Base-by-base conservation (phyloP, 176 grass and related monocot species). In the Raddia distichophylla region DNA sequence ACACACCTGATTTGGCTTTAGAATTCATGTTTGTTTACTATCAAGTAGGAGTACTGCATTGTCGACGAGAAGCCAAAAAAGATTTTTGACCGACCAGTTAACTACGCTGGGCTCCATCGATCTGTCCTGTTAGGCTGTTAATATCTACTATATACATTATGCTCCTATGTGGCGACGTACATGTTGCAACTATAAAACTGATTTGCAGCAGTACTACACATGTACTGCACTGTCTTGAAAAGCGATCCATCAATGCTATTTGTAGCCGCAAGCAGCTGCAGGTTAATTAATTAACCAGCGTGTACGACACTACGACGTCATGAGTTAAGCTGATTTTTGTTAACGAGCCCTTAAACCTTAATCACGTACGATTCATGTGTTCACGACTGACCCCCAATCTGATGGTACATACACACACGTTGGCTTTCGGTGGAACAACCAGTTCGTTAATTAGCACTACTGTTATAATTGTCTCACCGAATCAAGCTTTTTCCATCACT, bases 101-200 rank as follows among this genome's bases (percentile, higher is more conserved):
- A 5, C 58, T 69, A 56, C 18, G 42, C 64, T 60, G 82, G 62
- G 68, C 5, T 77, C 63, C 73, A 77, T 69, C 59, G 59, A 67
- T 20, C 17, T 50, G 50, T 15, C 59, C 57, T 60, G 11, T 69
- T 84, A 58, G 37, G 1, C 37, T 40, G 37, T 40, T 40, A 40
- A 40, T 40, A 40, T 40, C 37, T 40, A 40, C 27, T 27, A 10
- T 48, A 22, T 35, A 15, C 42, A 27, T 18, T n/a, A 33, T 58
- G 44, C 65, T 33, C 15, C 51, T 20, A 57, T 8, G 62, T 83
- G 19, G 10, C 10, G 59, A 10, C 6, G 6, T 35, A 10, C 6
- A 14, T 35, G 6, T n/a, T 10, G 33, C 6, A 54, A 40, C 64
- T 74, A 50, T 70, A 43, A 84, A 84, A 69, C 54, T 60, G 53